Percentiles rank a stretch among this genome's conserved stretches.
Conservation (phyloP, 805 yeast genomes). For the Cyberlindnera lachancei region DNA sequence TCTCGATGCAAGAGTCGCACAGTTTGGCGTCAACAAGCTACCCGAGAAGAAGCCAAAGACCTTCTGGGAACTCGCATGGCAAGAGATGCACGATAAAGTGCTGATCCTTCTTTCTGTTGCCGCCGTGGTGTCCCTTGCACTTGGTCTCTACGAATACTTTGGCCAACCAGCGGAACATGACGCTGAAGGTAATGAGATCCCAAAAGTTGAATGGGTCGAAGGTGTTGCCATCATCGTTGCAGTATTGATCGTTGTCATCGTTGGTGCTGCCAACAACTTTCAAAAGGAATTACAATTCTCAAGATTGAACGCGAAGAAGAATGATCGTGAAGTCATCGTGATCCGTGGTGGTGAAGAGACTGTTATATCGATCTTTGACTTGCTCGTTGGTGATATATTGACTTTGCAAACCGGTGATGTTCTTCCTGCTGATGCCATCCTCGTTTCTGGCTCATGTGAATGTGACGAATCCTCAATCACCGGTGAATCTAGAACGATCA, state of each 20-base stretch:
- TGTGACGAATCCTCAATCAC: constrained; percentile 91
- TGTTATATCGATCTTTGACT: constrained; percentile 62
- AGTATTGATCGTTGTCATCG: constrained; percentile 80
- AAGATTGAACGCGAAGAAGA: constrained; percentile 78
- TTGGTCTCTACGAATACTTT: constrained; percentile 88
- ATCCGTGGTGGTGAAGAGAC: constrained; percentile 63
- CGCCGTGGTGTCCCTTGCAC: constrained; percentile 79
- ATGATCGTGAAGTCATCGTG: constrained; percentile 73
- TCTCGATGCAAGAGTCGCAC: constrained; percentile 29
- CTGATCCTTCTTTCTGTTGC: constrained; percentile 77
- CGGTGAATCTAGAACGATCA: constrained; percentile 85
- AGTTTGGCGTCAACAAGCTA: constrained; percentile 62
- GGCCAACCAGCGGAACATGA: constrained; percentile 77
- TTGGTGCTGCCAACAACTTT: constrained; percentile 93
- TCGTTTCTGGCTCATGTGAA: constrained; percentile 69
- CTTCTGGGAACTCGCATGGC: constrained; percentile 60
- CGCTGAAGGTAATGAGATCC: constrained; percentile 66
- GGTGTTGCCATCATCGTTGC: constrained; percentile 97
- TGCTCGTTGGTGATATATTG: constrained; percentile 82
- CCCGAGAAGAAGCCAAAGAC: constrained; percentile 70
- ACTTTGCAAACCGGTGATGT: constrained; percentile 89
- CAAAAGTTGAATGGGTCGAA: constrained; percentile 96
- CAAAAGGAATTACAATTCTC: constrained; percentile 94
- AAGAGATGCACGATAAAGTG: constrained; percentile 88
- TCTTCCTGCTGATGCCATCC: constrained; percentile 79